These are phyloP conservation scores for Penicillium fimorum DNA, from an alignment of 495 filamentous ascomycete species.

Conservation along the genomic window DNA sequence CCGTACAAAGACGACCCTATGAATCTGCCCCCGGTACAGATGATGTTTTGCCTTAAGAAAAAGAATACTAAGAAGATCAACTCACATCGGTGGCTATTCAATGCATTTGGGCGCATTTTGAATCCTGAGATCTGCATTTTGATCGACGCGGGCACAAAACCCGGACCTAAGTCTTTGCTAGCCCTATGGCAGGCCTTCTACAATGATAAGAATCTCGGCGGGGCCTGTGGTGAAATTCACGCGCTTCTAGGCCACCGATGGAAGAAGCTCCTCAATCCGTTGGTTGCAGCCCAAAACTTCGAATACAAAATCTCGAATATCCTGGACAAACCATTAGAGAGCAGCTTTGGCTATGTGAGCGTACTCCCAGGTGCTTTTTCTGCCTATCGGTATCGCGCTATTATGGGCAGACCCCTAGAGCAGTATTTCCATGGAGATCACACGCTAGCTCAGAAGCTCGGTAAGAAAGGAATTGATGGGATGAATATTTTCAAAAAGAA, in stretches of 20 bases:
- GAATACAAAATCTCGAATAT: slow-evolving; percentile 99
- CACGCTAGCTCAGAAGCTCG: slow-evolving; percentile 85
- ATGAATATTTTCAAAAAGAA: slow-evolving; percentile 99
- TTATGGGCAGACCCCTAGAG: slow-evolving; percentile 93
- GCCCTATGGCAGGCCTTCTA: slow-evolving; percentile 96
- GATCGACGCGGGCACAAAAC: slow-evolving; percentile 94
- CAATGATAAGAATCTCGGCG: slow-evolving; percentile 96
- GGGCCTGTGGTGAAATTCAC: slow-evolving; percentile 97
- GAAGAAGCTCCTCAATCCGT: slow-evolving; percentile 85
- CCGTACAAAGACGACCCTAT: slow-evolving; percentile 75
- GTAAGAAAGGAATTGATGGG: slow-evolving; percentile 97
- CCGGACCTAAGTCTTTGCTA: slow-evolving; percentile 82
- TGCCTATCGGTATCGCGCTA: slow-evolving; percentile 92
- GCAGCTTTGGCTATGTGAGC: slow-evolving; percentile 92
- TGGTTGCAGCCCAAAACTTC: slow-evolving; percentile 95
- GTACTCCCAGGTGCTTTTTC: slow-evolving; percentile 97
- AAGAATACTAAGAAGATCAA: slow-evolving; percentile 99
- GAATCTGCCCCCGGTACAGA: slow-evolving; percentile 88
- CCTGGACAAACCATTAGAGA: slow-evolving; percentile 93
- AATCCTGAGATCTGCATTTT: slow-evolving; percentile 96
- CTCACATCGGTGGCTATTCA: slow-evolving; percentile 97
- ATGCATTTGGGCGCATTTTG: slow-evolving; percentile 90
- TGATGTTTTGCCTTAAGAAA: slow-evolving; percentile 96
- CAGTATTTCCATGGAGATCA: slow-evolving; percentile 99
- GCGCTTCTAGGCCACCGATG: slow-evolving; percentile 90